Evolutionary conservation across 208 protist genomes (phyloP), one percentile per base, ranked within the genome.

Genomic region (Novymonas esmeraldas): DNA sequence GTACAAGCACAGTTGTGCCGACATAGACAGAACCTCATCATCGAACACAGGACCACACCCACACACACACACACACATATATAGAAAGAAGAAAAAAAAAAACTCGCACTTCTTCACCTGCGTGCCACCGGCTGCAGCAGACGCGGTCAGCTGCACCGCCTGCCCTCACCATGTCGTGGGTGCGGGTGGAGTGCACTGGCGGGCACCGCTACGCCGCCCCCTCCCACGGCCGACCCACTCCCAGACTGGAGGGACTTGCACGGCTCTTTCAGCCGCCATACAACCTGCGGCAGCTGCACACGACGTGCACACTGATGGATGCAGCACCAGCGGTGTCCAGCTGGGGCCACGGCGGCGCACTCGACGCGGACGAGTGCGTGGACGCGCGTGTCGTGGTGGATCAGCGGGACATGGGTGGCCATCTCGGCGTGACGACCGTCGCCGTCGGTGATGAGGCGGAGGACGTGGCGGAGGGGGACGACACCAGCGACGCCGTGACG

Each of bases 121-220:
- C n/a, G n/a, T n/a, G n/a, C n/a, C n/a, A n/a, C n/a, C n/a, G n/a
- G n/a, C n/a, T n/a, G n/a, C n/a, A n/a, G n/a, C n/a, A n/a, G n/a
- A n/a, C n/a, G n/a, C n/a, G n/a, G n/a, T n/a, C n/a, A n/a, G n/a
- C n/a, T n/a, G n/a, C n/a, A n/a, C n/a, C n/a, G n/a, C n/a, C n/a
- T n/a, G 44, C 34, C 39, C 10, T 46, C 22, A 16, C 31, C 45
- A 94, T 94, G 85, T 58, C 78, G 16, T 95, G 89, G 87, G 71
- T 90, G 48, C 73, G 73, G 6, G 71, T 95, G 20, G 72, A 87
- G 62, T 76, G 73, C 29, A 71, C 49, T 20, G 73, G 62, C 34
- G 86, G 86, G 20, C 31, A 64, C 22, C 78, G 85, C 24, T 81
- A 90, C 63, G 56, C 63, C 20, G 84, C 86, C 4, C 89, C 89